Evolutionary conservation across 2,329 filamentous ascomycete species (phyloP), one percentile per base, ranked within the genome.

Genomic region (Aspergillus fischeri): DNA sequence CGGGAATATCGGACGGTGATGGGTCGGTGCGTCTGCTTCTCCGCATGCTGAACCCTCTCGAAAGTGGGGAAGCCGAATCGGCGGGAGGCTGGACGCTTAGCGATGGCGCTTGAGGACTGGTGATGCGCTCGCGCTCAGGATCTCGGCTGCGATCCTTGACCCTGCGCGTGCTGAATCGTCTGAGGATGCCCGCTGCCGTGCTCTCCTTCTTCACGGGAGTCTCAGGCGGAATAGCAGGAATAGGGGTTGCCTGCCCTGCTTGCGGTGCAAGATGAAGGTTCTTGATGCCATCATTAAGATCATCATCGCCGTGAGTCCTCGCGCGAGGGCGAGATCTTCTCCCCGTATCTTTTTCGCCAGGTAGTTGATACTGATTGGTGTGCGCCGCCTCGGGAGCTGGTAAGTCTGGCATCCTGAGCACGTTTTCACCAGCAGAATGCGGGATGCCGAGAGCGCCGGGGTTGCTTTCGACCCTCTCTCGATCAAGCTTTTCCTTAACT

Each of bases 261-360:
- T 80, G 67, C 61, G 81, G 73, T 65, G 77, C 73, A 29, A 86
- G 69, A 61, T 86, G 85, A 21, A 88, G 75, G 63, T 86, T 85
- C 73, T 91, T 88, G 70, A 89, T 77, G 7, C 82, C 82, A 51
- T 96, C 90, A 0, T 87, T 83, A 10, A 91, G 83, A 57, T 99
- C 94, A 61, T 97, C 93, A 73, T 97, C 94, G 17, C 93, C 94
- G 69, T 97, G 93, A 0, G 94, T 97, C 63, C 94, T 84, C 38
- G 94, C 92, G 51, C 94, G 84, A 7, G 92, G 91, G 51, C 94
- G 83, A 35, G 90, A 88, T 58, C 93, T 83, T 48, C 91, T 90
- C 47, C 92, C 91, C 1, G 90, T 94, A 10, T 90, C 87, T 69
- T 87, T 92, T 74, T 96, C 92, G 20, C 92, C 92, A 0, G 91